Conservation (phyloP, 1,139 yeast genomes). For the Petasospora rhodanensis region DNA sequence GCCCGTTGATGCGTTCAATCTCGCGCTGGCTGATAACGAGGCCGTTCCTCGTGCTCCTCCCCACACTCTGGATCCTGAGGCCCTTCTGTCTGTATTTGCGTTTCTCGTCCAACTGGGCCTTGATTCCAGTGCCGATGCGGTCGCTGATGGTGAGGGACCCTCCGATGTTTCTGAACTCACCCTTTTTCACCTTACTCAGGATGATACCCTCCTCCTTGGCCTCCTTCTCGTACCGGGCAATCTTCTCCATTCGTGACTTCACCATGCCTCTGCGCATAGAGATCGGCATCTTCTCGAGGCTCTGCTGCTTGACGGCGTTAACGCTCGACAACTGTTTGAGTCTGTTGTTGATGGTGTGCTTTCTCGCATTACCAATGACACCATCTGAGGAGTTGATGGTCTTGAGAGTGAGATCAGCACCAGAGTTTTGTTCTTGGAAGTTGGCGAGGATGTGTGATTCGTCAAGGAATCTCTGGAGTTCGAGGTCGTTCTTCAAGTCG, state of each 20-base stretch:
- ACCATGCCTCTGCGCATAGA: constrained; percentile 80
- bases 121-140: constrained; percentile 56
- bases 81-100: constrained; percentile 58
- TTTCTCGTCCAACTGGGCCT: constrained; percentile 29
- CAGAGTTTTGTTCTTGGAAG: constrained; percentile 47
- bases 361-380: constrained; percentile 77
- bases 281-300: constrained; percentile 83
- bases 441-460: constrained; percentile 84
- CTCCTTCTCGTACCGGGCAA: constrained; percentile 59
- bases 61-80: constrained; percentile 70
- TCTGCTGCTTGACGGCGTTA: constrained; percentile 38
- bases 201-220: constrained; percentile 90
- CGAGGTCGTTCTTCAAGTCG: constrained; percentile 69
- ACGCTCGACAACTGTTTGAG: constrained; percentile 49
- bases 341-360: constrained; percentile 67
- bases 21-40: constrained; percentile 69
- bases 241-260: constrained; percentile 46
- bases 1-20: constrained; percentile 46
- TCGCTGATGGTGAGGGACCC: constrained; percentile 43
- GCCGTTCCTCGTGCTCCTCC: constrained; percentile 78
- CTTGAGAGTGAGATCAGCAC: constrained; percentile 70
- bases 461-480: constrained; percentile 70
- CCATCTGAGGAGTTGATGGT: constrained; percentile 37
- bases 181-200: constrained; percentile 45
- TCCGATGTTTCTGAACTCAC: constrained; percentile 48